Evolutionary conservation across 2,329 filamentous ascomycete genomes (phyloP).

Genomic region (Calonectria pteridis): DNA sequence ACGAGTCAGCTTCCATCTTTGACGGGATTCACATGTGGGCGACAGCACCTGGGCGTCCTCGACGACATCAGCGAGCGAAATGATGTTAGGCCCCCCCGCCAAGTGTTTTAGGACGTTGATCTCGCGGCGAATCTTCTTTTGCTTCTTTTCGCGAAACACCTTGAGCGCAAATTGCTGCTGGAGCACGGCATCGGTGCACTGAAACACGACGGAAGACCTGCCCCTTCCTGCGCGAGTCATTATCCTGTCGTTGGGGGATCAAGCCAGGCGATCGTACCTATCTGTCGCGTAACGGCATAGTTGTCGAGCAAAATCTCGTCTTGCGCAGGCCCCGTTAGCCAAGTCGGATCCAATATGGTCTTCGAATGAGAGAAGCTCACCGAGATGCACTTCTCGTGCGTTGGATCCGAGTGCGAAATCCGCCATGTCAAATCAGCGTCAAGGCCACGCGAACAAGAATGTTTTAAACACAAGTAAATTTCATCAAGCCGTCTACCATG

Average conservation of each 20-base stretch:
- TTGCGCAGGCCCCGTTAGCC: neutral
- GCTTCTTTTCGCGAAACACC: slow-evolving; percentile 8
- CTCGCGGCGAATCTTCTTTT: slow-evolving; percentile 7
- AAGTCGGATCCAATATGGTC: neutral
- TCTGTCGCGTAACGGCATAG: neutral
- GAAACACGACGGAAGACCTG: neutral
- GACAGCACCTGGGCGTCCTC: neutral
- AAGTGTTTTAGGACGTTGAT: slow-evolving; percentile 5
- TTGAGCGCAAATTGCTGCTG: slow-evolving; percentile 8
- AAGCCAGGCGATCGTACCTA: neutral
- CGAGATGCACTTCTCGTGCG: neutral
- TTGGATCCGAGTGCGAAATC: neutral
- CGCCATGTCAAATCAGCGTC: neutral
- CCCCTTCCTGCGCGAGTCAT: neutral
- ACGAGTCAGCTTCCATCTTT: neutral
- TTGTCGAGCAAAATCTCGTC: slow-evolving; percentile 4
- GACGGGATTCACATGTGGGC: too few relatives aligned
- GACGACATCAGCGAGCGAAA: slow-evolving; percentile 2
- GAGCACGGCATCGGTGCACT: neutral
- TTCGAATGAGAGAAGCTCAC: neutral
- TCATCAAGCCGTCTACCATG: neutral
- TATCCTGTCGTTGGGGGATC: neutral
- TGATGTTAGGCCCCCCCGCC: slow-evolving; percentile 9
- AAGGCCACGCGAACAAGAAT: neutral
- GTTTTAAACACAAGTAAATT: neutral